A percentile compares a stretch with the other conserved stretches of the same genome.
Conservation (phyloP, 106 monocot genomes). For the Acorus calamus region DNA sequence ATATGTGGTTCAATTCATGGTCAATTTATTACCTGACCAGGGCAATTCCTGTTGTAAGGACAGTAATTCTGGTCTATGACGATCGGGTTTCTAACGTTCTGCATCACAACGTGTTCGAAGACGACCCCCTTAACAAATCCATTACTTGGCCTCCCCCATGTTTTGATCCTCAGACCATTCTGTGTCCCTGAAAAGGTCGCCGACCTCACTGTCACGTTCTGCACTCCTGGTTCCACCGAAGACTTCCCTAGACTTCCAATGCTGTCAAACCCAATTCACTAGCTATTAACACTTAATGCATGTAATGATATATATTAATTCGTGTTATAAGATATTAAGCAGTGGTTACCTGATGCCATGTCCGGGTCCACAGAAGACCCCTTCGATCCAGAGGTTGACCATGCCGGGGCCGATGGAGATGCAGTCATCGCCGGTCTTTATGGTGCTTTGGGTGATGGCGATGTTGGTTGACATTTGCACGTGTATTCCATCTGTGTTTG, state of each 20-base stretch:
- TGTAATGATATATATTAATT: neutral
- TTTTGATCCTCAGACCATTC: slow-evolving; percentile 40
- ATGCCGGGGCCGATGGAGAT: slow-evolving; percentile 27
- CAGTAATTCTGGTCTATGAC: slow-evolving; percentile 46
- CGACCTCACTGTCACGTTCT: slow-evolving; percentile 27
- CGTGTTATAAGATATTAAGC: neutral
- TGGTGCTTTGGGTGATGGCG: slow-evolving; percentile 14
- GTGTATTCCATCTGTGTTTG: slow-evolving; percentile 38
- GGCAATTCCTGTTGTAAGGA: slow-evolving; percentile 17
- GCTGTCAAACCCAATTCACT: neutral
- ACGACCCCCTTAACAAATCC: slow-evolving; percentile 15
- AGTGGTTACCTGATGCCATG: slow-evolving; percentile 22
- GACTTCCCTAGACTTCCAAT: slow-evolving; percentile 35
- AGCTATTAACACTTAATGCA: neutral
- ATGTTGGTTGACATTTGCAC: slow-evolving; percentile 16
- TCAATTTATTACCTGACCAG: slow-evolving; percentile 14
- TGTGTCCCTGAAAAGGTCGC: slow-evolving; percentile 17
- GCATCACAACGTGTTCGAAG: slow-evolving; percentile 17
- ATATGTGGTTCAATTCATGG: too few relatives aligned
- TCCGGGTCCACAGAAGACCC: slow-evolving; percentile 31
- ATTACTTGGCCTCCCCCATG: slow-evolving; percentile 22
- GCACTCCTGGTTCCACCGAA: slow-evolving; percentile 22
- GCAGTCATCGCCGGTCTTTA: slow-evolving; percentile 42
- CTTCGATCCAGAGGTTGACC: slow-evolving; percentile 20
- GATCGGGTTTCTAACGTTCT: slow-evolving; percentile 32